phyloP scores from a whole-genome alignment of 164 flowering plant species.

The Saururus chinensis region DNA sequence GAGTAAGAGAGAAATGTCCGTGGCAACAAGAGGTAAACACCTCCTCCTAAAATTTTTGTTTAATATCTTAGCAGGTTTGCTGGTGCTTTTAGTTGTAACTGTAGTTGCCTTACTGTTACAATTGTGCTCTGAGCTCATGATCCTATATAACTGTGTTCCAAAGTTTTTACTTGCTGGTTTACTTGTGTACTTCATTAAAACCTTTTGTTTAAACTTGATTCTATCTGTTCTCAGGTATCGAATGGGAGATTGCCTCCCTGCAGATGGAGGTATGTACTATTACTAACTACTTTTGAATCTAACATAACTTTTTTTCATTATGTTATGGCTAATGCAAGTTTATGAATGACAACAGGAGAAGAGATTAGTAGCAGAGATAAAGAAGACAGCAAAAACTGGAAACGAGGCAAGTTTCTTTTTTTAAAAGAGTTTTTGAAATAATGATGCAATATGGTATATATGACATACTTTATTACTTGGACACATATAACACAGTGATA shows the following conservation, averaged over 20 bases:
- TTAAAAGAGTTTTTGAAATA: no score
- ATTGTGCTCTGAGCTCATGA: no score
- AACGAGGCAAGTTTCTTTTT: slow-evolving; percentile 56
- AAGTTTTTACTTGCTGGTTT: no score
- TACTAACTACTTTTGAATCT: no score
- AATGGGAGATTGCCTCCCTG: slow-evolving; percentile 71
- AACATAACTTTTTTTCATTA: background rate
- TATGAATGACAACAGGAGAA: slow-evolving; percentile 41
- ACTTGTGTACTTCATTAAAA: background rate
- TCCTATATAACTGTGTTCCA: no score
- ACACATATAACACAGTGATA: no score
- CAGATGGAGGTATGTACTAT: slow-evolving; percentile 56
- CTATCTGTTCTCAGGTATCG: slow-evolving; percentile 36
- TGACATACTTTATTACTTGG: no score
- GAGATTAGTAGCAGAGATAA: slow-evolving; percentile 82
- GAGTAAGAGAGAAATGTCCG: slow-evolving; percentile 79
- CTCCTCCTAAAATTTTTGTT: background rate
- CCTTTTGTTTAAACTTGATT: background rate
- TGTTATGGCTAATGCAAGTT: background rate
- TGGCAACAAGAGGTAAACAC: slow-evolving; percentile 64
- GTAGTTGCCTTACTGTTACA: background rate
- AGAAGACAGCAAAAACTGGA: slow-evolving; percentile 87
- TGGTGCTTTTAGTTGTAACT: background rate
- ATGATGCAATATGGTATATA: background rate
- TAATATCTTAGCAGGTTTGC: background rate